A percentile compares a stretch with the other conserved stretches of the same genome.
Conservation (phyloP, 495 filamentous ascomycete genomes). For the Neurospora sp. region DNA sequence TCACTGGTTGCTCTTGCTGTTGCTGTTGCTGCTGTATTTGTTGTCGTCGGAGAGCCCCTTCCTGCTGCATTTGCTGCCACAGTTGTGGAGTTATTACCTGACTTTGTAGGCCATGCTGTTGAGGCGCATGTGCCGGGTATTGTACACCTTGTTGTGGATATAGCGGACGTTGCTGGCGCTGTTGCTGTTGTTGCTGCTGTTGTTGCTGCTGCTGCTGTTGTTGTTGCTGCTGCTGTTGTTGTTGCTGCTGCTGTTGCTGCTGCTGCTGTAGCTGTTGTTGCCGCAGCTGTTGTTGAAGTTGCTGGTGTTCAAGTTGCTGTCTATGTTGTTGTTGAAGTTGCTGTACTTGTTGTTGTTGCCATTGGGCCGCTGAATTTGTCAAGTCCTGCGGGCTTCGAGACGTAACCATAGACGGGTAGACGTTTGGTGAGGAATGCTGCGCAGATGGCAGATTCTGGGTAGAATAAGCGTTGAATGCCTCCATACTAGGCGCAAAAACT, state of each 20-base stretch:
- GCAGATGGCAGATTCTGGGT: neutral
- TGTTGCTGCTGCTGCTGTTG: slow-evolving; percentile 8
- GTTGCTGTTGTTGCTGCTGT: slow-evolving; percentile 12
- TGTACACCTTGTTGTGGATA: neutral
- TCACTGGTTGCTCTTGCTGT: neutral
- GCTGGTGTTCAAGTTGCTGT: slow-evolving; percentile 22
- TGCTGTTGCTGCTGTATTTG: neutral
- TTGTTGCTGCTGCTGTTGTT: slow-evolving; percentile 9
- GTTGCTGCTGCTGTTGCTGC: slow-evolving; percentile 19
- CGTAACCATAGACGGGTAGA: neutral
- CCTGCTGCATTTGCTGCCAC: neutral
- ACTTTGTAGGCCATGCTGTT: neutral
- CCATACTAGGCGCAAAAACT: neutral
- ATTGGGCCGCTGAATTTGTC: neutral
- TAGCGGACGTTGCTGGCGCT: slow-evolving; percentile 1
- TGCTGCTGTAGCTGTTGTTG: slow-evolving; percentile 7
- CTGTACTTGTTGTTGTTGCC: slow-evolving; percentile 13
- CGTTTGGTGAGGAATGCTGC: neutral
- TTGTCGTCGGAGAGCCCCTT: neutral
- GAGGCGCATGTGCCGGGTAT: neutral
- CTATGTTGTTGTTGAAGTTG: slow-evolving; percentile 15
- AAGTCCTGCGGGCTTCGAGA: neutral
- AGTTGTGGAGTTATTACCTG: slow-evolving; percentile 1
- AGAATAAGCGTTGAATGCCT: neutral
- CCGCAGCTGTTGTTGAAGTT: slow-evolving; percentile 19